Evolutionary conservation across 768 basidiomycete genomes (phyloP).

Genomic region (Coprinopsis sp.): DNA sequence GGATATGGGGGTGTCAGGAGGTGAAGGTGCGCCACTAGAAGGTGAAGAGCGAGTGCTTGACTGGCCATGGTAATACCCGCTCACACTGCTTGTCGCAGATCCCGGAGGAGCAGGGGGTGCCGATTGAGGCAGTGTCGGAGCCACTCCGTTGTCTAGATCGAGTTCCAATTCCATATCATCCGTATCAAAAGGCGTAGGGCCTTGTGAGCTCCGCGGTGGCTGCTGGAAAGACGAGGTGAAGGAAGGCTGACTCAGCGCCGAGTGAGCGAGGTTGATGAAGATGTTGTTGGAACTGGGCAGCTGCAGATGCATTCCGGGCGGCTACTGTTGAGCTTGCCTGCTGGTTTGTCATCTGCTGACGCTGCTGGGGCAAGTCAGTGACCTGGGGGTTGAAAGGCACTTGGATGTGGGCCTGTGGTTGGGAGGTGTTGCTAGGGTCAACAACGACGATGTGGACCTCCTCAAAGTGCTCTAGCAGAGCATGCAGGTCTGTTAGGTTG

Average conservation of each 20-base stretch:
- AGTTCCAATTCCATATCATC: slow-evolving; percentile 83
- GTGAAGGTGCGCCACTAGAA: slow-evolving; percentile 38
- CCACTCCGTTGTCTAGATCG: slow-evolving; percentile 40
- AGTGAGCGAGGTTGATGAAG: slow-evolving; percentile 3
- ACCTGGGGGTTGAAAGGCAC: slow-evolving; percentile 43
- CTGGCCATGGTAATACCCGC: not conserved
- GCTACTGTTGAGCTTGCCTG: slow-evolving; percentile 6
- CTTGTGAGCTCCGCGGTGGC: slow-evolving; percentile 28
- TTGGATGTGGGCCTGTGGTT: slow-evolving; percentile 36
- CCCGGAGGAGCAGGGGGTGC: slow-evolving; percentile 17
- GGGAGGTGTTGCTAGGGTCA: slow-evolving; percentile 31
- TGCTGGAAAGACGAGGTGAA: slow-evolving; percentile 14
- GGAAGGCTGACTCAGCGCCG: slow-evolving; percentile 8
- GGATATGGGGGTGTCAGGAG: slow-evolving; percentile 50
- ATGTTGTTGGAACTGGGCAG: slow-evolving; percentile 7
- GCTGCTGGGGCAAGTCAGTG: slow-evolving; percentile 22
- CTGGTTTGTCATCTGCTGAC: slow-evolving; percentile 15
- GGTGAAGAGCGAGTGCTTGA: slow-evolving; percentile 32
- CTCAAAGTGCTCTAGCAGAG: slow-evolving; percentile 89
- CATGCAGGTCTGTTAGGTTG: slow-evolving; percentile 46
- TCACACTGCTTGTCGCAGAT: slow-evolving; percentile 13
- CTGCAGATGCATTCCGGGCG: slow-evolving; percentile 1
- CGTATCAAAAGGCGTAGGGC: slow-evolving; percentile 52
- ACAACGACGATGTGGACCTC: slow-evolving; percentile 81
- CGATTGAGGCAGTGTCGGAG: slow-evolving; percentile 22